These are phyloP conservation scores for Solanum appendiculatum DNA, from an alignment of 257 asterid species.

Conservation along the genomic window DNA sequence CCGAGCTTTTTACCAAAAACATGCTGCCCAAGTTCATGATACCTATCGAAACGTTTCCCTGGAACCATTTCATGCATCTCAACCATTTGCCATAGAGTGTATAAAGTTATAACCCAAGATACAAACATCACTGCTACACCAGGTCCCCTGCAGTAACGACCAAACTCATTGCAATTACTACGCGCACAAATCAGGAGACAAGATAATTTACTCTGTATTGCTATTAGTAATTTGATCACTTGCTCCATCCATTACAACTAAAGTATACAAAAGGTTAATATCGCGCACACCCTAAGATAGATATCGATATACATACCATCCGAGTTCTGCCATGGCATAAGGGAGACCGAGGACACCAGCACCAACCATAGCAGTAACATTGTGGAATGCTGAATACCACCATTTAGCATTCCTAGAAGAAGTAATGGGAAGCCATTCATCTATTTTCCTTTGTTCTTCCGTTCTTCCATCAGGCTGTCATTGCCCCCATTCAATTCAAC, in stretches of 20 bases:
- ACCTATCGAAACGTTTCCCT: slow-evolving; percentile 45
- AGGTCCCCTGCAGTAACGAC: slow-evolving; percentile 29
- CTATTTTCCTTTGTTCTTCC: slow-evolving; percentile 21
- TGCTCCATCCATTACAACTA: neutral
- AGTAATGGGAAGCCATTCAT: slow-evolving; percentile 40
- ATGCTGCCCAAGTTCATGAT: slow-evolving; percentile 54
- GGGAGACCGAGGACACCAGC: slow-evolving; percentile 40
- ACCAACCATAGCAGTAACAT: slow-evolving; percentile 36
- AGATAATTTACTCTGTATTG: no score
- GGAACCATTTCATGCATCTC: slow-evolving; percentile 65
- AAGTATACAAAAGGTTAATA: neutral
- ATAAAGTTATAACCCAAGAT: slow-evolving; percentile 46
- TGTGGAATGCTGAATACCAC: slow-evolving; percentile 45
- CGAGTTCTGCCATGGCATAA: slow-evolving; percentile 33
- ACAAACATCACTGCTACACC: slow-evolving; percentile 26
- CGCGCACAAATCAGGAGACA: neutral
- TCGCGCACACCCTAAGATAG: neutral
- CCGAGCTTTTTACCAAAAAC: slow-evolving; percentile 46
- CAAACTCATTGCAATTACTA: neutral
- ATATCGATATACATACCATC: slow-evolving; percentile 15
- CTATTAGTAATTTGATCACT: neutral
- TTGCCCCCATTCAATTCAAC: neutral
- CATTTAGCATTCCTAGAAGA: slow-evolving; percentile 35
- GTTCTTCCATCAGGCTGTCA: slow-evolving; percentile 16
- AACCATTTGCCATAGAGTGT: slow-evolving; percentile 63